Conservation (phyloP, 1,284 basidiomycete species). For the Cutaneotrichosporon cavernicola region DNA sequence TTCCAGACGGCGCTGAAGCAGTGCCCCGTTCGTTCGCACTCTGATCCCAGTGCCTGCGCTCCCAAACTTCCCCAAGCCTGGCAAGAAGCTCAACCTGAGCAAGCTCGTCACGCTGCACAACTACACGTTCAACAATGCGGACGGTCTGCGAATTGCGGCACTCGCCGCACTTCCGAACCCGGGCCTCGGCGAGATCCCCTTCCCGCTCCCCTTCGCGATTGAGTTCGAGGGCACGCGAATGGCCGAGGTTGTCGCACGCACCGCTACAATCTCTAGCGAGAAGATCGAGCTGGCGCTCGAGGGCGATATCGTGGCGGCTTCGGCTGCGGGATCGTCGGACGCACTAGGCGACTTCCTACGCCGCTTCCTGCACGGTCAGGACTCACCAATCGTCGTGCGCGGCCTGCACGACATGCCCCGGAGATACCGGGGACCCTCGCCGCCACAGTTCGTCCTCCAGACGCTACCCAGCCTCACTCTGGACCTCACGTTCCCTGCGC, state of each 20-base stretch:
- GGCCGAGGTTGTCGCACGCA: conserved; percentile 40
- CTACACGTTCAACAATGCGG: conserved; percentile 36
- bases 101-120: conserved; percentile 40
- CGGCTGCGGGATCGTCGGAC: not conserved
- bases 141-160: conserved; percentile 36
- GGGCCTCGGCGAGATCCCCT: conserved; percentile 34
- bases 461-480: conserved; percentile 37
- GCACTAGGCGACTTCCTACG: conserved; percentile 44
- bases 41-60: conserved; percentile 42
- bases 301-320: conserved; percentile 38
- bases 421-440: conserved; percentile 12
- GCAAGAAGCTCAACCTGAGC: conserved; percentile 41
- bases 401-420: conserved; percentile 30
- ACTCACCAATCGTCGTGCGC: conserved; percentile 43
- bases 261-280: conserved; percentile 18
- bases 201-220: conserved; percentile 46
- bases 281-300: conserved; percentile 35
- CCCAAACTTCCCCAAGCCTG: conserved; percentile 45
- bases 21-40: conserved; percentile 15
- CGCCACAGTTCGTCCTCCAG: conserved; percentile 41
- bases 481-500: conserved; percentile 48
- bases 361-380: conserved; percentile 41
- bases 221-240: conserved; percentile 34
- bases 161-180: conserved; percentile 41
- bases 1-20: conserved; percentile 10